A percentile compares a stretch with the other conserved stretches of the same genome.
Evolutionary conservation across 371 early-diverging fungal species (phyloP).

Genomic region (Basidiobolus meristosporus): DNA sequence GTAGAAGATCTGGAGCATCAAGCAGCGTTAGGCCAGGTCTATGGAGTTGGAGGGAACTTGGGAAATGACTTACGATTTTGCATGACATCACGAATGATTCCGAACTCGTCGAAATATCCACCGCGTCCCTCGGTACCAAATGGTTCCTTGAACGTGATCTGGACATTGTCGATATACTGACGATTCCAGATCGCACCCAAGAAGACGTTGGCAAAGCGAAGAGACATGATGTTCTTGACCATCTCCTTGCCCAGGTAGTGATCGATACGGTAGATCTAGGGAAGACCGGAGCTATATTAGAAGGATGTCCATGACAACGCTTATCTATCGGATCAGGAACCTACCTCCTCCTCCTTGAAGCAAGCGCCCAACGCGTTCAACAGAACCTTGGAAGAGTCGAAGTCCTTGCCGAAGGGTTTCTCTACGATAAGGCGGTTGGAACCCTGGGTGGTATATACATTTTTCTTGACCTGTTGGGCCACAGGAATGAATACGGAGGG

Average conservation of each 20-base stretch:
- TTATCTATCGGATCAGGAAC: too few species aligned
- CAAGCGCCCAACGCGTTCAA: conserved; percentile 35
- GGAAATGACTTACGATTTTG: too few species aligned
- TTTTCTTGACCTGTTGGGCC: conserved; percentile 43
- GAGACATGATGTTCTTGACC: conserved; percentile 91
- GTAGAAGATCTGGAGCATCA: too few species aligned
- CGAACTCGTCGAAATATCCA: conserved; percentile 98
- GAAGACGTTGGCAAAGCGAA: conserved; percentile 88
- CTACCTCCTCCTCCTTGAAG: conserved; percentile 79
- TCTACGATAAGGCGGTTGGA: conserved; percentile 74
- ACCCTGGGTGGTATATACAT: conserved; percentile 29
- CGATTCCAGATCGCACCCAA: conserved; percentile 89
- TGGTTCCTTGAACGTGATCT: conserved; percentile 96
- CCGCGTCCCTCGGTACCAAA: conserved; percentile 97
- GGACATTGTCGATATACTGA: conserved; percentile 78
- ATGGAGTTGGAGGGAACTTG: too few species aligned
- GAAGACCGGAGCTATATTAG: too few species aligned
- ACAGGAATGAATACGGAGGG: conserved; percentile 86
- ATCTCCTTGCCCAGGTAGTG: conserved; percentile 98
- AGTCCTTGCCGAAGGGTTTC: conserved; percentile 97
- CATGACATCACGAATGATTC: conserved; percentile 98
- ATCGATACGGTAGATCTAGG: conserved; percentile 95
- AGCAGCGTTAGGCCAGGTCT: too few species aligned
- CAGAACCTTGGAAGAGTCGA: conserved; percentile 57
- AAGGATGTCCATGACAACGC: too few species aligned